Percentiles rank a stretch among this genome's conserved stretches.
These are phyloP conservation scores for Eragrostis tef DNA, from an alignment of 202 grass and related monocot species.

Conservation along the genomic window DNA sequence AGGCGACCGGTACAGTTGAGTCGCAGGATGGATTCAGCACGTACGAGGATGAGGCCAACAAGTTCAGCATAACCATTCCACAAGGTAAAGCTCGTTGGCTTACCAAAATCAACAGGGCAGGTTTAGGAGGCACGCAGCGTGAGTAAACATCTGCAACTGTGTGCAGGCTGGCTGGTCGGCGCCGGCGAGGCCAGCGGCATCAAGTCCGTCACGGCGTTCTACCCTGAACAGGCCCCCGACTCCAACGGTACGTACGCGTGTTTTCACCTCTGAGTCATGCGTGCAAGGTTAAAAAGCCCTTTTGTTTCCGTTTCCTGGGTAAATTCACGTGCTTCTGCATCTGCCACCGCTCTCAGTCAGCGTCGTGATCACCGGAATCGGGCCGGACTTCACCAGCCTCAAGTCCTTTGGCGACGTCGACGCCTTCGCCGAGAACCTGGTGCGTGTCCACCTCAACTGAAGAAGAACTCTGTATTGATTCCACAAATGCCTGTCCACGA, in stretches of 20 bases:
- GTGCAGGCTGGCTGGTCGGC: conserved; percentile 75
- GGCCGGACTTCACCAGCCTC: conserved; percentile 93
- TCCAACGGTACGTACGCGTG: conserved; percentile 66
- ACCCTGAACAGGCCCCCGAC: conserved; percentile 64
- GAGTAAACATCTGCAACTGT: neutral
- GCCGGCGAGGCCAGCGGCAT: conserved; percentile 62
- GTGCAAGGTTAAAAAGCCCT: neutral
- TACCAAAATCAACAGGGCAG: too few species aligned
- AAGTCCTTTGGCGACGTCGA: conserved; percentile 88
- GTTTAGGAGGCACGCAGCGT: neutral
- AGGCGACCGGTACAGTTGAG: conserved; percentile 45
- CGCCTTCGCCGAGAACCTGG: conserved; percentile 84
- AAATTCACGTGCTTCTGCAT: conserved; percentile 11
- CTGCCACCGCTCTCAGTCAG: conserved; percentile 58
- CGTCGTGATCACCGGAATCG: conserved; percentile 82
- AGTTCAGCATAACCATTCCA: conserved; percentile 70
- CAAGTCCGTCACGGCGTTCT: conserved; percentile 82
- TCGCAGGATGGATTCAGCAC: conserved; percentile 59
- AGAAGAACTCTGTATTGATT: neutral
- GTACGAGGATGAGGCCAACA: conserved; percentile 77
- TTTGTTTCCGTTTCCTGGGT: neutral
- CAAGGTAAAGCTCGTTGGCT: conserved; percentile 46
- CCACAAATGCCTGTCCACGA: neutral
- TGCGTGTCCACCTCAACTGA: conserved; percentile 36
- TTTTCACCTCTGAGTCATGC: neutral